Conservation (phyloP, 2,329 filamentous ascomycete genomes). For the Cryphonectria radicalis region DNA sequence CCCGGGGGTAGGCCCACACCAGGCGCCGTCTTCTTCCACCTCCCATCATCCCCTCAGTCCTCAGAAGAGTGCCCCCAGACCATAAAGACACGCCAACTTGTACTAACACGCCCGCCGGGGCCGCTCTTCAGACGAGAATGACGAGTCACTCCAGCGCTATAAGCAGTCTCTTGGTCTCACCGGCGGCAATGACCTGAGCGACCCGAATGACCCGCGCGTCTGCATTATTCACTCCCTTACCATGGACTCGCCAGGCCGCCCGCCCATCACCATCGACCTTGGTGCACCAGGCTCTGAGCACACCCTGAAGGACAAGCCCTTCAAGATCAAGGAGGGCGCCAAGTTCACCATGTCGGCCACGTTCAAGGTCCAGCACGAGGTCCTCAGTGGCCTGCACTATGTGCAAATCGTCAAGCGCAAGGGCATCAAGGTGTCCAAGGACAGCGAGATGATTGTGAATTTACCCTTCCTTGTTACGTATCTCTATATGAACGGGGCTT, state of each 20-base stretch:
- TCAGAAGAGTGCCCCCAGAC: not conserved
- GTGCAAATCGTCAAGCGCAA: conserved; percentile 92
- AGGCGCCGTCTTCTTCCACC: not conserved
- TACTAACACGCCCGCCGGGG: not conserved
- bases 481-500: conserved; percentile 7
- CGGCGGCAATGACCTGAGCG: conserved; percentile 71
- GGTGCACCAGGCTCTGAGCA: conserved; percentile 72
- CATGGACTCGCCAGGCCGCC: conserved; percentile 81
- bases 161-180: conserved; percentile 93
- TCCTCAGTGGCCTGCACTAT: conserved; percentile 93
- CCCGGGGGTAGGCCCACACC: not conserved
- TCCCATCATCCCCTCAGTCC: not conserved
- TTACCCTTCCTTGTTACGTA: conserved; percentile 9
- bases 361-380: conserved; percentile 97
- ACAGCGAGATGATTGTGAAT: conserved; percentile 96
- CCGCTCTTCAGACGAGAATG: conserved; percentile 61
- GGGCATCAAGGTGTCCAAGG: conserved; percentile 85
- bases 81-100: not conserved
- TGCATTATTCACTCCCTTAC: conserved; percentile 93
- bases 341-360: conserved; percentile 92
- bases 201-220: conserved; percentile 81
- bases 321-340: conserved; percentile 95
- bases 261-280: conserved; percentile 88
- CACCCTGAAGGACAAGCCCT: conserved; percentile 86
- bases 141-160: conserved; percentile 96